Evolutionary conservation across 108 stramenopile species (phyloP), one percentile per base, ranked within the genome.

Genomic region (Mediolabrus comicus): DNA sequence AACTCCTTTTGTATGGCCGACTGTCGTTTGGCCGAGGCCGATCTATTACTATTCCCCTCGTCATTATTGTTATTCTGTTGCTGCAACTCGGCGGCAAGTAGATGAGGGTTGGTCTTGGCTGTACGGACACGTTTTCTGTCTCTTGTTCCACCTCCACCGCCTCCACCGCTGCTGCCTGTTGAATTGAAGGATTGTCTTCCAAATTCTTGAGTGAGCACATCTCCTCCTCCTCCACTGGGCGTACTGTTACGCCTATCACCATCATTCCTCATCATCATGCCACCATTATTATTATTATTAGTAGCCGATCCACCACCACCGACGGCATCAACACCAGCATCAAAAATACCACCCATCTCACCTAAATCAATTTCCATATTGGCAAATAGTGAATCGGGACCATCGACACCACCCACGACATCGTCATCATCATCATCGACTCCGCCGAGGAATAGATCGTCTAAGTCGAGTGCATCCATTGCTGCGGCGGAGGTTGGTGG

Each of bases 311-410:
- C 24, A 35, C 32, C 24, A 12, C 28, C 3, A 24, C 34, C 70
- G 39, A 61, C 61, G 16, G 41, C 71, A 49, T 35, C 33, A 25
- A 33, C 38, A 5, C 38, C 26, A 11, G 54, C 60, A 41, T 62
- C 71, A 57, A 73, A 58, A 5, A 73, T 65, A 27, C 58, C 61
- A 0, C 38, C 69, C 69, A 68, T 46, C 36, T 70, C 68, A 5
- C 69, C 69, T 19, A 71, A 30, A 28, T 75, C 75, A n/a, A 71
- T 39, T 7, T 75, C 75, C 75, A 75, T 70, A 27, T 71, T 69
- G 16, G 38, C 69, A 32, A 75, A 75, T 9, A 75, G 30, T 24
- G 61, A 62, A 8, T 58, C 70, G 19, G 49, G 30, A 19, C 63
- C 49, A 8, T 31, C 26, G 19, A 25, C 24, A 9, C 62, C 62